These are phyloP conservation scores for Picea mariana DNA, from an alignment of 83 land plant species.

Conservation along the genomic window DNA sequence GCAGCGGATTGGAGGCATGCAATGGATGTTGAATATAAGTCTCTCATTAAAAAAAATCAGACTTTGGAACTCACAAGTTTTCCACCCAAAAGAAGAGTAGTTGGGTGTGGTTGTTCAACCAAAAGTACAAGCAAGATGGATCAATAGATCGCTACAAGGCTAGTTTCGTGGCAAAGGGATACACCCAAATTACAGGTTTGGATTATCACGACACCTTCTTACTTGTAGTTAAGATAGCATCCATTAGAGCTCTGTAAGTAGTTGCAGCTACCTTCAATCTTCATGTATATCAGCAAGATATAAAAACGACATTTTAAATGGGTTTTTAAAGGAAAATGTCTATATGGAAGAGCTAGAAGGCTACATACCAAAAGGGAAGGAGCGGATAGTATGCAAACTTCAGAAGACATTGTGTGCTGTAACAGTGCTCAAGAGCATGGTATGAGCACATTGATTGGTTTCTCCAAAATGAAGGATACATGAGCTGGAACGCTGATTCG, in stretches of 20 bases:
- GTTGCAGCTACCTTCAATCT: neutral
- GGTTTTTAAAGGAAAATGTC: neutral
- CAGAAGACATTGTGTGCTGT: neutral
- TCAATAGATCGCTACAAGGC: neutral
- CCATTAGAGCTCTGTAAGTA: neutral
- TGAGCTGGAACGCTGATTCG: neutral
- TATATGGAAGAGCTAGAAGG: neutral
- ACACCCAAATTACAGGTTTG: neutral
- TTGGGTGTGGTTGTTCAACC: slow-evolving; percentile 1
- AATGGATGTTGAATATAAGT: too few relatives aligned
- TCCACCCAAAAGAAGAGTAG: too few relatives aligned
- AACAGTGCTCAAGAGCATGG: slow-evolving; percentile 4
- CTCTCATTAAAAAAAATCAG: too few relatives aligned
- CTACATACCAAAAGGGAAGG: neutral
- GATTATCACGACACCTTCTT: neutral
- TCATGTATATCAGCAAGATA: neutral
- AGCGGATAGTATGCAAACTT: neutral
- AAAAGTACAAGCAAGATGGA: neutral
- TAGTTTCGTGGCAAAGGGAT: neutral
- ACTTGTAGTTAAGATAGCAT: neutral
- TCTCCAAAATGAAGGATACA: neutral
- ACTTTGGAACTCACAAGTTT: too few relatives aligned
- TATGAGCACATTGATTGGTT: neutral
- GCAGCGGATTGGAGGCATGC: too few relatives aligned
- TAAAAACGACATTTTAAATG: neutral